Percentiles rank a stretch among this genome's conserved stretches.
phyloP scores from a whole-genome alignment of 169 alveolate species.

The Plasmodium relictum region DNA sequence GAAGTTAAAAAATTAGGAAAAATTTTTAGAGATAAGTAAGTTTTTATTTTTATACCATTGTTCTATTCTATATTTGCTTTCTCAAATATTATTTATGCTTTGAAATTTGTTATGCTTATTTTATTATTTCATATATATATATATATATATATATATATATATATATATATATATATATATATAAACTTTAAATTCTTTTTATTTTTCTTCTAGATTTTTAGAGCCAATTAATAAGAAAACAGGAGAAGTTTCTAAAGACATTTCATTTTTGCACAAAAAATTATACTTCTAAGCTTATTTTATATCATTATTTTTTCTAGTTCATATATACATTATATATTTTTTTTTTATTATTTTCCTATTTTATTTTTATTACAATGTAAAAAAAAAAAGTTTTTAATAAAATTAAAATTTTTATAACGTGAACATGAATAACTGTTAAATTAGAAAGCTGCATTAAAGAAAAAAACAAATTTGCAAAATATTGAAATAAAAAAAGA shows the following conservation, averaged over 20 bases:
- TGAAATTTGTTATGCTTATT: not conserved
- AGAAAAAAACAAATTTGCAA: slow-evolving; percentile 3
- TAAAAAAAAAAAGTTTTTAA: slow-evolving; percentile 20
- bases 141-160: slow-evolving; percentile 1
- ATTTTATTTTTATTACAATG: slow-evolving; percentile 6
- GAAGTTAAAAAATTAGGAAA: slow-evolving; percentile 73
- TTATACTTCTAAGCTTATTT: slow-evolving; percentile 46
- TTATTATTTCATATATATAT: not conserved
- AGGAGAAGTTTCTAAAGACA: slow-evolving; percentile 77
- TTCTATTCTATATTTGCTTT: not conserved
- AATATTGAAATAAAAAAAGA: not conserved
- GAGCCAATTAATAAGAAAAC: slow-evolving; percentile 75
- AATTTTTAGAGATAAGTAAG: slow-evolving; percentile 75
- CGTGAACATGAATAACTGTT: slow-evolving; percentile 17
- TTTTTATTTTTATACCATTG: not conserved
- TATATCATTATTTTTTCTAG: slow-evolving; percentile 21
- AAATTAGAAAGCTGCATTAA: slow-evolving; percentile 7
- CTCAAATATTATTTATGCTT: not conserved
- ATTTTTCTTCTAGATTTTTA: slow-evolving; percentile 44
- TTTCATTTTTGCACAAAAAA: slow-evolving; percentile 76
- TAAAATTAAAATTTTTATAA: slow-evolving; percentile 17
- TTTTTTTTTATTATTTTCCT: not conserved
- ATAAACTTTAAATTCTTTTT: not conserved
- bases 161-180: not conserved
- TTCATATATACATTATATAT: slow-evolving; percentile 10